A percentile compares a stretch with the other conserved stretches of the same genome.
Conservation (phyloP, 2,329 filamentous ascomycete species). For the Coleophoma cylindrospora region DNA sequence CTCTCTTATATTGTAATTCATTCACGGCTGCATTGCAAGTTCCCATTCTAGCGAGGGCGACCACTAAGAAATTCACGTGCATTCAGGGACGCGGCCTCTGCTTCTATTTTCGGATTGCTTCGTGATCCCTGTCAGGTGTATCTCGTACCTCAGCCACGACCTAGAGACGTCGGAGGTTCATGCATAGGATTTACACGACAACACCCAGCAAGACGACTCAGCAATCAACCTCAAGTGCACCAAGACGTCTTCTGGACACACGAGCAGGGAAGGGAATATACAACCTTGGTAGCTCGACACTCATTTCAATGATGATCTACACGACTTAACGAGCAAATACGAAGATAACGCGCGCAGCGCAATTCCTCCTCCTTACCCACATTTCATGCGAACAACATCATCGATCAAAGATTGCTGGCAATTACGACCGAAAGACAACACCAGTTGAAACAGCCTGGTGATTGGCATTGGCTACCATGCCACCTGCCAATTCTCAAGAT, state of each 20-base stretch:
- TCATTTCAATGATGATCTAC: neutral
- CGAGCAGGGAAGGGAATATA: no score
- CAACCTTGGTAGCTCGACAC: neutral
- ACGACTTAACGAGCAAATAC: neutral
- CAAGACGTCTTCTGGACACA: no score
- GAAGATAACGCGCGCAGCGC: neutral
- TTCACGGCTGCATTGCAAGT: no score
- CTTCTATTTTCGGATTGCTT: no score
- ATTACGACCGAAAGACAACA: conserved; percentile 1
- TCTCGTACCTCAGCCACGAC: neutral
- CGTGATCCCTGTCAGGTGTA: neutral
- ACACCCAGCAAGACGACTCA: neutral
- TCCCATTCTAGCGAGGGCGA: no score
- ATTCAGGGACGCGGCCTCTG: no score
- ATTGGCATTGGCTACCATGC: conserved; percentile 31
- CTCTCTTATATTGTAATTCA: no score
- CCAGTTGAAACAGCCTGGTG: conserved; percentile 9
- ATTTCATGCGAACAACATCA: neutral
- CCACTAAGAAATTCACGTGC: no score
- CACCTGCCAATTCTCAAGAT: conserved; percentile 41
- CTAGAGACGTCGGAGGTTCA: neutral
- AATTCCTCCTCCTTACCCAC: neutral
- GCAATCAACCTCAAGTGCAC: no score
- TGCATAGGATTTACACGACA: conserved; percentile 1
- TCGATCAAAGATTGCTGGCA: neutral